phyloP scores from a whole-genome alignment of 2,329 filamentous ascomycete genomes.

The Penicillium rolfsii region DNA sequence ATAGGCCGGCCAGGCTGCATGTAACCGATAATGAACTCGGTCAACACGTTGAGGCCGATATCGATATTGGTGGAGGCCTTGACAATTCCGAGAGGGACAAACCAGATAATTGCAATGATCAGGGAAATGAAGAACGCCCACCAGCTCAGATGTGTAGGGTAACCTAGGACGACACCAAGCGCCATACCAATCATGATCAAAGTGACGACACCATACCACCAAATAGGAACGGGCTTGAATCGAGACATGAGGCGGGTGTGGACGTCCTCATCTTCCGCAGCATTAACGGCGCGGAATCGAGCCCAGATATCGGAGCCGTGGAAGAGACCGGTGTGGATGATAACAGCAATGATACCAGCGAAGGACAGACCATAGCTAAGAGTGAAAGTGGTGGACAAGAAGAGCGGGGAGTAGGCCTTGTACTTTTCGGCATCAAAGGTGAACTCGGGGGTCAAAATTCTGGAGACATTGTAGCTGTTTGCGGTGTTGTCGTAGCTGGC shows the following conservation, averaged over 20 bases:
- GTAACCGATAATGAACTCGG: constrained; percentile 74
- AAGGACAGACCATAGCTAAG: constrained; percentile 73
- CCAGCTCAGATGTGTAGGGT: constrained; percentile 70
- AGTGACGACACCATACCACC: constrained; percentile 60
- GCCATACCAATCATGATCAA: constrained; percentile 55
- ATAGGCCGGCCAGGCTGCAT: constrained; percentile 71
- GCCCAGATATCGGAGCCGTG: constrained; percentile 68
- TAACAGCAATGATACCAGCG: constrained; percentile 68
- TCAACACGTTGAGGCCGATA: constrained; percentile 71
- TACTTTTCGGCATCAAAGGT: constrained; percentile 68
- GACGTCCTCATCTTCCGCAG: constrained; percentile 57
- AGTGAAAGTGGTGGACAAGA: constrained; percentile 70
- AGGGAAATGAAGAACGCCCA: constrained; percentile 73
- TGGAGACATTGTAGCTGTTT: constrained; percentile 63
- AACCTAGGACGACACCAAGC: constrained; percentile 54
- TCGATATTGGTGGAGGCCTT: constrained; percentile 69
- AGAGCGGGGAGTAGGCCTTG: constrained; percentile 64
- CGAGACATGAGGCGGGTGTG: constrained; percentile 61
- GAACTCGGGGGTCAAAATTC: constrained; percentile 64
- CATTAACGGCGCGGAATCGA: constrained; percentile 61
- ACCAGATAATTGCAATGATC: constrained; percentile 64
- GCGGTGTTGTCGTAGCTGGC: constrained; percentile 74
- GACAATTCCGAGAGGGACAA: constrained; percentile 65
- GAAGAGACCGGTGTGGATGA: constrained; percentile 70
- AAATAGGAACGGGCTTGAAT: constrained; percentile 59